A percentile compares a stretch with the other conserved stretches of the same genome.
Evolutionary conservation across 305 asterid species (phyloP).

Genomic region (Fraxinus floribunda): DNA sequence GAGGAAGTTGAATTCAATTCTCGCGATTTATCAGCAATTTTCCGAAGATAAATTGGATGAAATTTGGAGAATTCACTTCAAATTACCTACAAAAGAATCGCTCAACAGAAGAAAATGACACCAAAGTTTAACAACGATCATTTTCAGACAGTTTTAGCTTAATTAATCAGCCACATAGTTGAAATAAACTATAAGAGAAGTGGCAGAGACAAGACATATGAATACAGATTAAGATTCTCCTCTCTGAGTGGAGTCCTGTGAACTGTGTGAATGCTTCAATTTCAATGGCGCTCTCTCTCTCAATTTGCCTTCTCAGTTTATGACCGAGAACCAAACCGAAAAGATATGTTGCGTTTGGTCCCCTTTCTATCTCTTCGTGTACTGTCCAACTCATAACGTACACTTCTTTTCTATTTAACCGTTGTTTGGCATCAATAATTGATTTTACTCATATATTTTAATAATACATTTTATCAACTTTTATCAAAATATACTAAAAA

Average conservation of each 20-base stretch:
- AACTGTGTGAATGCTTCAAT: slow-evolving; percentile 24
- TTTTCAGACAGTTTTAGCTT: slow-evolving; percentile 3
- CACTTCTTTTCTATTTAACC: too few species aligned
- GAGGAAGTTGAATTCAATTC: not conserved
- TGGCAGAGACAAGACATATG: not conserved
- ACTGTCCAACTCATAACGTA: too few species aligned
- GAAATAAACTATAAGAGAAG: not conserved
- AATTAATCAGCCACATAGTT: slow-evolving; percentile 2
- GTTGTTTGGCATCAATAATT: too few species aligned
- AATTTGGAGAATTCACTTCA: not conserved
- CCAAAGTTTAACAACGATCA: not conserved
- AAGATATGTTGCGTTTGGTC: not conserved
- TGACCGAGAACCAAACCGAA: not conserved
- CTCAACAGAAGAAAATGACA: not conserved
- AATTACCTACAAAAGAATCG: not conserved
- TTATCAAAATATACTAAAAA: too few species aligned
- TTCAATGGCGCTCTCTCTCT: slow-evolving; percentile 31
- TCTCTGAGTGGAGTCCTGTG: slow-evolving; percentile 16
- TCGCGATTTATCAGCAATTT: not conserved
- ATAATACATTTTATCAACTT: too few species aligned
- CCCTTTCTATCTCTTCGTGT: not conserved
- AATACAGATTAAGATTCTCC: not conserved
- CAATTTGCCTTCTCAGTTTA: not conserved
- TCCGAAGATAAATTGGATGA: not conserved
- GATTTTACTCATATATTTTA: too few species aligned